Conservation (phyloP, 106 monocot species). For the Ottelia alismoides region DNA sequence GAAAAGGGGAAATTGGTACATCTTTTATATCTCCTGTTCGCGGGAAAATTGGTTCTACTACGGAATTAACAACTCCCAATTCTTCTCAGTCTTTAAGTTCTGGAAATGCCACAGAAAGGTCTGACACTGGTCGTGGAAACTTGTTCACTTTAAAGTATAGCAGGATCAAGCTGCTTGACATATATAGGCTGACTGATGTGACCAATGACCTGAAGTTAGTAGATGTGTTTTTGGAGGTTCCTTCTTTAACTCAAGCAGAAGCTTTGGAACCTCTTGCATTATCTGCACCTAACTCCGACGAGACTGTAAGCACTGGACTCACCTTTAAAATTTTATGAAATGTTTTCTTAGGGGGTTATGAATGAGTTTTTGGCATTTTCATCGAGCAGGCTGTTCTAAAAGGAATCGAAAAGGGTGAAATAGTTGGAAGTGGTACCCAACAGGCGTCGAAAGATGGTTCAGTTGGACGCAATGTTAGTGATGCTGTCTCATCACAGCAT, state of each 20-base stretch:
- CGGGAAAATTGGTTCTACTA: conserved; percentile 28
- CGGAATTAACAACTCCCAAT: conserved; percentile 8
- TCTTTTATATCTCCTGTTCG: conserved; percentile 30
- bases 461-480: conserved; percentile 32
- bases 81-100: conserved; percentile 13
- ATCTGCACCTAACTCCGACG: conserved; percentile 63
- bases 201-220: conserved; percentile 20
- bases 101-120: no score
- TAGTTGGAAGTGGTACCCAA: conserved; percentile 50
- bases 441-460: conserved; percentile 66
- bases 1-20: conserved; percentile 48
- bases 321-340: no score
- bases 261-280: conserved; percentile 62
- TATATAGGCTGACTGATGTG: conserved; percentile 65
- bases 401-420: conserved; percentile 92
- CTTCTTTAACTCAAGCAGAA: conserved; percentile 51
- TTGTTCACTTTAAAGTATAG: conserved; percentile 39
- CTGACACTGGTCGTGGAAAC: conserved; percentile 31
- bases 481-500: conserved; percentile 16
- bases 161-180: conserved; percentile 87
- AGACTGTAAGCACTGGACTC: no score
- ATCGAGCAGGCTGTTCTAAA: conserved; percentile 55
- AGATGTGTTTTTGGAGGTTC: conserved; percentile 43
- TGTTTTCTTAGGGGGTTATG: no score
- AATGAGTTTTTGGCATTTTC: background rate